Evolutionary conservation across 202 grass and related monocot species (phyloP).

Genomic region (Setaria viridis): DNA sequence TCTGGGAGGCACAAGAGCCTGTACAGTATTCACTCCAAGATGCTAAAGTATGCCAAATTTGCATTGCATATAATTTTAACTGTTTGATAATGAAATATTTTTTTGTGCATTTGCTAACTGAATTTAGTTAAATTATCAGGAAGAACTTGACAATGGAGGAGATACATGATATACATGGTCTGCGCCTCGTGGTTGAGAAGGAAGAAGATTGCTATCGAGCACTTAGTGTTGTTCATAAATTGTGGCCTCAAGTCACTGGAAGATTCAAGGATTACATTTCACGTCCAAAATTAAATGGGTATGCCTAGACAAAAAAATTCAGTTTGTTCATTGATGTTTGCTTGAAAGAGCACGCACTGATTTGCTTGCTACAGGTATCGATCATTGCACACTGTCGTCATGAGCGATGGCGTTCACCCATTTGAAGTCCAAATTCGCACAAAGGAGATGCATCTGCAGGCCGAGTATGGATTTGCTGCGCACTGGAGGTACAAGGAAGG

Average conservation of each 20-base stretch:
- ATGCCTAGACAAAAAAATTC: conserved; percentile 22
- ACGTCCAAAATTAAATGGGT: conserved; percentile 90
- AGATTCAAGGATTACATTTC: conserved; percentile 96
- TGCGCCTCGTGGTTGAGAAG: conserved; percentile 77
- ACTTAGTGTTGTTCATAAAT: conserved; percentile 68
- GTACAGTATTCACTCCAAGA: conserved; percentile 86
- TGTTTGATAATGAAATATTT: background rate
- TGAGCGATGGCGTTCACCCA: conserved; percentile 59
- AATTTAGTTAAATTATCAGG: conserved; percentile 53
- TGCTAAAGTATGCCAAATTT: conserved; percentile 72
- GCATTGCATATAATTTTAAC: background rate
- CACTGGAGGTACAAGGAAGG: conserved; percentile 99
- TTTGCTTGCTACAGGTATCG: conserved; percentile 67
- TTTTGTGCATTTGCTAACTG: conserved; percentile 35
- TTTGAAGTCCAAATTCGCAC: conserved; percentile 96
- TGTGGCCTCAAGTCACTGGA: conserved; percentile 75
- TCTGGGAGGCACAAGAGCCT: conserved; percentile 92
- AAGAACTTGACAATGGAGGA: conserved; percentile 87
- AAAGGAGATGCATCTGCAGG: conserved; percentile 89
- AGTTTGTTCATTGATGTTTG: background rate
- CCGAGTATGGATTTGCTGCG: conserved; percentile 84
- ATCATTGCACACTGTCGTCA: conserved; percentile 87
- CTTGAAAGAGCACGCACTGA: conserved; percentile 21
- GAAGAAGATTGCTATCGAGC: conserved; percentile 90
- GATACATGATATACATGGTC: conserved; percentile 89